Percentiles rank a stretch among this genome's conserved stretches.
These are phyloP conservation scores for Gossypium arboreum DNA, from an alignment of 345 rosid species.

Conservation along the genomic window DNA sequence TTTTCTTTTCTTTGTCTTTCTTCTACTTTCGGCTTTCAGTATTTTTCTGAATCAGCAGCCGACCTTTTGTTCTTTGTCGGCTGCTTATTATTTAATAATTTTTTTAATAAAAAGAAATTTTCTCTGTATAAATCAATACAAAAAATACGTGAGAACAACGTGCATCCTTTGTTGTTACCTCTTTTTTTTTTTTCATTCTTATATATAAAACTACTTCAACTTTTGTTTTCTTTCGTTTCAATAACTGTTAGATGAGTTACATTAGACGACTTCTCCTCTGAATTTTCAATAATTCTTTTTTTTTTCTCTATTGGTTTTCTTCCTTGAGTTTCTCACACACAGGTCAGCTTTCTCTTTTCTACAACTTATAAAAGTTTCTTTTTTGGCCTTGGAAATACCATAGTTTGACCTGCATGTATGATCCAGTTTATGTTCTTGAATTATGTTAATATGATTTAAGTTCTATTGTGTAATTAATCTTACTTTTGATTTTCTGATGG, in stretches of 20 bases:
- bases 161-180: constrained; percentile 28
- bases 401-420: background rate
- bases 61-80: constrained; percentile 45
- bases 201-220: background rate
- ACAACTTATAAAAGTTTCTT: background rate
- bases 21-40: constrained; percentile 38
- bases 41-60: constrained; percentile 34
- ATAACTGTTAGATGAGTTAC: constrained; percentile 15
- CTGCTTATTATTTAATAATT: constrained; percentile 12
- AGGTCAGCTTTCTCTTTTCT: constrained; percentile 20
- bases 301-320: background rate
- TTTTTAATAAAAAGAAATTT: background rate
- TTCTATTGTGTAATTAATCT: background rate
- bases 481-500: background rate
- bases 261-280: constrained; percentile 16
- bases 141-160: constrained; percentile 32
- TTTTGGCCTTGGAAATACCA: background rate
- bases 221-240: constrained; percentile 11
- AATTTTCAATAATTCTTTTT: constrained; percentile 16
- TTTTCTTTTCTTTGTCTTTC: background rate
- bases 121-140: background rate
- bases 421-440: background rate
- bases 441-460: background rate
- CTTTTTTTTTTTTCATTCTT: background rate
- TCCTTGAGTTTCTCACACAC: constrained; percentile 4